Conservation (phyloP, 306 rosid species). For the Pyrus communis region DNA sequence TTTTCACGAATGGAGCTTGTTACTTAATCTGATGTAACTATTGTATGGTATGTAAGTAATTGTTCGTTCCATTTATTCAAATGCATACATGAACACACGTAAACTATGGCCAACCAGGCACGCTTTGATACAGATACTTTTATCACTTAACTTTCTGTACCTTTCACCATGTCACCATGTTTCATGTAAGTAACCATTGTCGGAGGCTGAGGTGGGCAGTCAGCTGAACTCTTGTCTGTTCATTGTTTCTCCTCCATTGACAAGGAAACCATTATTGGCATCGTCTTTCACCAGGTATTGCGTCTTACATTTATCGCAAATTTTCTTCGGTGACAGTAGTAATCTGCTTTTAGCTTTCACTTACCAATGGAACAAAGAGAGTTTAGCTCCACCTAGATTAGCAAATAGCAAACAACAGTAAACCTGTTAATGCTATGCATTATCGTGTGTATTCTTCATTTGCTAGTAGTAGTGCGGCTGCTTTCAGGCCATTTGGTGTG, state of each 20-base stretch:
- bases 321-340: neutral
- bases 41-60: neutral
- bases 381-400: neutral
- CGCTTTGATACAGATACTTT: neutral
- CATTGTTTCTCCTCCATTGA: neutral
- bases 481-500: neutral
- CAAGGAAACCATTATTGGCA: neutral
- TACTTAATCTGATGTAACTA: neutral
- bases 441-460: neutral
- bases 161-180: neutral
- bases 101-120: neutral
- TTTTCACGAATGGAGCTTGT: constrained; percentile 21
- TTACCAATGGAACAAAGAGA: neutral
- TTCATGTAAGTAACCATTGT: neutral
- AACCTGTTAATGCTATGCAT: neutral
- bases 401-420: neutral
- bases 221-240: neutral
- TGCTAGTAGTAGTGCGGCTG: neutral
- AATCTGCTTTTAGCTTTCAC: neutral
- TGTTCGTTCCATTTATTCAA: neutral
- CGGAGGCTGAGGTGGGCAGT: neutral
- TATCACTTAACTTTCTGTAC: neutral
- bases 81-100: neutral
- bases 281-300: neutral
- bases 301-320: neutral